phyloP scores from a whole-genome alignment of 2,329 filamentous ascomycete species.

The Calcarisporium arbuscula region DNA sequence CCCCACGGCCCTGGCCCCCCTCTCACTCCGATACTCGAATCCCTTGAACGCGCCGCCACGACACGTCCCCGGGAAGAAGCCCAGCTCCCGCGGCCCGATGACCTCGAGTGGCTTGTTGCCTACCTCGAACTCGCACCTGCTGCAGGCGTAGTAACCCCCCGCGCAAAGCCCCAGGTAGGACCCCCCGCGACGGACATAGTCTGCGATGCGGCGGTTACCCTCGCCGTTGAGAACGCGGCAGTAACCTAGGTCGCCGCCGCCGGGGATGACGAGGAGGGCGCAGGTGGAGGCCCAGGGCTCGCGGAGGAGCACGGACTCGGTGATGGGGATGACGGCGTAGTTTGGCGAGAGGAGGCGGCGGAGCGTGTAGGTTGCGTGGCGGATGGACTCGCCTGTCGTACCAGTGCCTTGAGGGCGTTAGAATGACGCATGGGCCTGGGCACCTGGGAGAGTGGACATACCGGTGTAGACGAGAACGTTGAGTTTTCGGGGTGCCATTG shows the following conservation, averaged over 20 bases:
- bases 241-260: constrained; percentile 90
- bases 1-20: constrained; percentile 66
- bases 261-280: constrained; percentile 84
- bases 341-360: constrained; percentile 80
- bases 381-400: constrained; percentile 79
- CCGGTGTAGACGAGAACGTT: constrained; percentile 93
- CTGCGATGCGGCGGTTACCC: constrained; percentile 76
- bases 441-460: constrained; percentile 26
- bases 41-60: constrained; percentile 82
- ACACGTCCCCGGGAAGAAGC: constrained; percentile 81
- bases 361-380: constrained; percentile 81
- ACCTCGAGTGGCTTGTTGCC: constrained; percentile 75
- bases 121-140: constrained; percentile 84
- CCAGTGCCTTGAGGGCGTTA: constrained; percentile 58
- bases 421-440: constrained; percentile 3
- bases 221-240: constrained; percentile 80
- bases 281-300: constrained; percentile 89
- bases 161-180: constrained; percentile 88
- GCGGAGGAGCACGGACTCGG: constrained; percentile 70
- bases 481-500: constrained; percentile 64
- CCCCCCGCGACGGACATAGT: constrained; percentile 82
- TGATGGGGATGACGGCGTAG: constrained; percentile 87
- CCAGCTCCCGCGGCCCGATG: constrained; percentile 75
- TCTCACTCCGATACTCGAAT: constrained; percentile 86
- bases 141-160: constrained; percentile 83